A percentile compares a stretch with the other conserved stretches of the same genome.
phyloP scores from a whole-genome alignment of 2,329 filamentous ascomycete genomes.

The Claviceps sp. region DNA sequence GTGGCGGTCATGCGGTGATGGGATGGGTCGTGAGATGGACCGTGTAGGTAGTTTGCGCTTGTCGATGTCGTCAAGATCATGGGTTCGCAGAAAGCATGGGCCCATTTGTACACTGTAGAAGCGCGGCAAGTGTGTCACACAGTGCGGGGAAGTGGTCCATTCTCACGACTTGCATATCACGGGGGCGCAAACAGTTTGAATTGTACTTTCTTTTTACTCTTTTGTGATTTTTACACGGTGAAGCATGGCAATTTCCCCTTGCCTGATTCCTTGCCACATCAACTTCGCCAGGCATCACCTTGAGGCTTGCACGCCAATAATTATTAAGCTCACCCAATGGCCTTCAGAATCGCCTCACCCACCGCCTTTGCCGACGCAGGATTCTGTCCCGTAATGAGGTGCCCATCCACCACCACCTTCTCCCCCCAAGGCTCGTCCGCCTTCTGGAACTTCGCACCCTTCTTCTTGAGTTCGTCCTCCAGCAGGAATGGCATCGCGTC shows the following conservation, averaged over 20 bases:
- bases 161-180: no score
- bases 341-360: conserved; percentile 37
- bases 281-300: background rate
- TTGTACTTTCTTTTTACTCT: background rate
- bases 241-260: no score
- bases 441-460: conserved; percentile 43
- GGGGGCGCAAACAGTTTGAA: no score
- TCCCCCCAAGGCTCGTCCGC: conserved; percentile 35
- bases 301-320: background rate
- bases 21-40: no score
- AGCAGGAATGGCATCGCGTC: conserved; percentile 45
- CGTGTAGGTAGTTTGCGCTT: no score
- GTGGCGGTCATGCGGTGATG: no score
- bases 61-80: no score
- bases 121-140: no score
- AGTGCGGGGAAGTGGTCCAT: no score
- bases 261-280: no score
- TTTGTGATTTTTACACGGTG: background rate
- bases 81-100: no score
- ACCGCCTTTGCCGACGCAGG: conserved; percentile 36
- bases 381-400: conserved; percentile 45
- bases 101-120: no score
- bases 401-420: conserved; percentile 36
- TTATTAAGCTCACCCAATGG: conserved; percentile 17
- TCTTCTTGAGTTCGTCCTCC: conserved; percentile 39